A percentile compares a stretch with the other conserved stretches of the same genome.
Evolutionary conservation across 2,329 filamentous ascomycete species (phyloP).

Genomic region (Sporothrix brasiliensis): DNA sequence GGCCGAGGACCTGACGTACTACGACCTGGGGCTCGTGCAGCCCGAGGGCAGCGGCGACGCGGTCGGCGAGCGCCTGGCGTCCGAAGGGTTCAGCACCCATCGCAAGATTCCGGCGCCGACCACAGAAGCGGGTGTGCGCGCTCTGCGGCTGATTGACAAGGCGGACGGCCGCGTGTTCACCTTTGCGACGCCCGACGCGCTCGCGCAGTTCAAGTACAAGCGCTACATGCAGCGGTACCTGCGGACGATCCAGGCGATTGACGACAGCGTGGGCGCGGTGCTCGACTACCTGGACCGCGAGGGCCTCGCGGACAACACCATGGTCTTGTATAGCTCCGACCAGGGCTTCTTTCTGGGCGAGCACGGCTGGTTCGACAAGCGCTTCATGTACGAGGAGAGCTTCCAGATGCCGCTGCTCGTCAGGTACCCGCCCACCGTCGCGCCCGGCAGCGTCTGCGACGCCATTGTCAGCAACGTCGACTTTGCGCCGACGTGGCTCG

Average conservation of each 20-base stretch:
- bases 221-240: slow-evolving; percentile 60
- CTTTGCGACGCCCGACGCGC: slow-evolving; percentile 42
- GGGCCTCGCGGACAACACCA: slow-evolving; percentile 49
- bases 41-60: slow-evolving; percentile 49
- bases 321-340: slow-evolving; percentile 58
- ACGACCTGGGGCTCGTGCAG: slow-evolving; percentile 55
- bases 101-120: slow-evolving; percentile 11
- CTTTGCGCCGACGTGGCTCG: slow-evolving; percentile 56
- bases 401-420: slow-evolving; percentile 61
- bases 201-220: slow-evolving; percentile 59
- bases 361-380: slow-evolving; percentile 62
- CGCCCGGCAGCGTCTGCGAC: slow-evolving; percentile 43
- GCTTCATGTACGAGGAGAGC: slow-evolving; percentile 61
- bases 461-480: slow-evolving; percentile 51
- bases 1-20: slow-evolving; percentile 55
- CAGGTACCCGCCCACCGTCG: slow-evolving; percentile 50
- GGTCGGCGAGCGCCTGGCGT: neutral
- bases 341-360: slow-evolving; percentile 61
- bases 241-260: slow-evolving; percentile 55
- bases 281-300: slow-evolving; percentile 19
- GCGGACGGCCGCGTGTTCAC: neutral
- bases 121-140: neutral
- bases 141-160: neutral
- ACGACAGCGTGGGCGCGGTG: slow-evolving; percentile 56
- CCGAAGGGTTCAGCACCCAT: neutral